Percentiles rank a stretch among this genome's conserved stretches.
These are phyloP conservation scores for Cordyceps tenuipes DNA, from an alignment of 2,329 filamentous ascomycete genomes.

Conservation along the genomic window DNA sequence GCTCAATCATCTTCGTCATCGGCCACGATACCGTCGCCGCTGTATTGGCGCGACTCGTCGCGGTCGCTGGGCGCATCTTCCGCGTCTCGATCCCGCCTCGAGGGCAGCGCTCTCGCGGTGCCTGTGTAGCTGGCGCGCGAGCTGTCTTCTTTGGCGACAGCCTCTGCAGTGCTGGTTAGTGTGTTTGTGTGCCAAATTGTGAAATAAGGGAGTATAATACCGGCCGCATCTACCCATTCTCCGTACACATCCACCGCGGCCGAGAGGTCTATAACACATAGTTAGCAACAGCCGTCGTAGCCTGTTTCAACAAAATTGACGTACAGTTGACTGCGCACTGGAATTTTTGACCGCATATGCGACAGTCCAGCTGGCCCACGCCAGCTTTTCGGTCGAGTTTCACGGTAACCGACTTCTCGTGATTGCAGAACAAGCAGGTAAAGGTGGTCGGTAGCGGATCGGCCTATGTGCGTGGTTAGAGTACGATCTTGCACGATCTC, in stretches of 20 bases:
- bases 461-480: conserved; percentile 36
- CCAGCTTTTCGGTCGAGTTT: conserved; percentile 91
- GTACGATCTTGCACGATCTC: not conserved
- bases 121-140: conserved; percentile 22
- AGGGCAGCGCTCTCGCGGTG: conserved; percentile 17
- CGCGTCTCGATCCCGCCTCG: conserved; percentile 15
- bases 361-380: conserved; percentile 78
- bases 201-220: conserved; percentile 27
- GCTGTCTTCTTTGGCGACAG: conserved; percentile 41
- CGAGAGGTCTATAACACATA: conserved; percentile 59
- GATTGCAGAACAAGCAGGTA: conserved; percentile 96
- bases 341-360: conserved; percentile 87
- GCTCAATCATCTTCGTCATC: conserved; percentile 50
- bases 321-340: conserved; percentile 89
- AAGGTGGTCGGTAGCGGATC: conserved; percentile 76
- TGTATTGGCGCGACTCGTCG: conserved; percentile 44
- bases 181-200: not conserved
- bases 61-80: conserved; percentile 30
- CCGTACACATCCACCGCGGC: conserved; percentile 92
- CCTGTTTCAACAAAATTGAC: conserved; percentile 20
- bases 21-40: conserved; percentile 43
- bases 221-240: conserved; percentile 89
- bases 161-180: conserved; percentile 28
- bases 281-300: conserved; percentile 13
- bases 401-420: conserved; percentile 84